Evolutionary conservation across 1,284 basidiomycete genomes (phyloP).

Genomic region (Trametes polyzona): DNA sequence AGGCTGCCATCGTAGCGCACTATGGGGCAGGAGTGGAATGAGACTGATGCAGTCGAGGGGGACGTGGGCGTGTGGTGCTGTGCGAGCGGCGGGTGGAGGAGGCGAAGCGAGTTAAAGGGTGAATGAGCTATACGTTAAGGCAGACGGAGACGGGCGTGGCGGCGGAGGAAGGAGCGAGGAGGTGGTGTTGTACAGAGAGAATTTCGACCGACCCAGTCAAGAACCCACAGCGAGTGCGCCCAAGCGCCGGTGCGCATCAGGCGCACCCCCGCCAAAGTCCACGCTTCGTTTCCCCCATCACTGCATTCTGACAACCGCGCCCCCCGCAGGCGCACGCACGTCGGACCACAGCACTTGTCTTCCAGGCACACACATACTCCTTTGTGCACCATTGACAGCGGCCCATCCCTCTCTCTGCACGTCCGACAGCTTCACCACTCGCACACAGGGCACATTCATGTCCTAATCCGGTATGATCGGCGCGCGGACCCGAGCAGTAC

Average conservation of each 20-base stretch:
- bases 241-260: constrained; percentile 27
- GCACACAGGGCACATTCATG: background rate
- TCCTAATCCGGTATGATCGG: background rate
- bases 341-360: background rate
- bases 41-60: constrained; percentile 14
- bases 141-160: constrained; percentile 17
- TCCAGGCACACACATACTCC: background rate
- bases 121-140: constrained; percentile 33
- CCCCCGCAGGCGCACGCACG: background rate
- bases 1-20: constrained; percentile 46
- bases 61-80: constrained; percentile 22
- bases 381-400: no score
- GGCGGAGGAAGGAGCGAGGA: constrained; percentile 35
- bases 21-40: constrained; percentile 19
- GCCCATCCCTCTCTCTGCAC: no score
- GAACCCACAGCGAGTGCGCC: constrained; percentile 25
- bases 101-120: constrained; percentile 27
- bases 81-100: constrained; percentile 25
- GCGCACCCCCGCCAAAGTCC: constrained; percentile 21
- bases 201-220: constrained; percentile 30
- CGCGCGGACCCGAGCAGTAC: background rate
- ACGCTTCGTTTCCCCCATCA: constrained; percentile 14
- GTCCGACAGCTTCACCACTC: no score
- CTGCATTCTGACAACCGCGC: constrained; percentile 15
- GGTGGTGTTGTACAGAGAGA: constrained; percentile 39